phyloP scores from a whole-genome alignment of 1,284 basidiomycete genomes.

The Salmacisia buchloeana region DNA sequence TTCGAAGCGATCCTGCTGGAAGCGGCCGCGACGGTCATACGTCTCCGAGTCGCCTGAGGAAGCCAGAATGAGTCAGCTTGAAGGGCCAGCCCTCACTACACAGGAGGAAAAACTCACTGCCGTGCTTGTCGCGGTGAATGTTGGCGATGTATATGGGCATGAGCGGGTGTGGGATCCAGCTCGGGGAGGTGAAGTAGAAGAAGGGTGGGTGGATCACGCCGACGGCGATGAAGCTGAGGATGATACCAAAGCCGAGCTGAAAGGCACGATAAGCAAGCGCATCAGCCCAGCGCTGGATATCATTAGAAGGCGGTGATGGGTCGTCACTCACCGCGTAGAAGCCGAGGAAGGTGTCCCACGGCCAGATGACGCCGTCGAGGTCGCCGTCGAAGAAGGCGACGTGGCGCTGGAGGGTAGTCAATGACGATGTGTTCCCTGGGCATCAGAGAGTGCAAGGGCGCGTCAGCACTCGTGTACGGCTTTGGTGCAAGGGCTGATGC shows the following conservation, averaged over 20 bases:
- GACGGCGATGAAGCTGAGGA: constrained; percentile 52
- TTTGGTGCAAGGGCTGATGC: too few species aligned
- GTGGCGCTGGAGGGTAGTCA: constrained; percentile 35
- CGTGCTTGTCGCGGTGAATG: constrained; percentile 53
- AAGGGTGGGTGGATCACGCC: constrained; percentile 52
- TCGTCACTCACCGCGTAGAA: constrained; percentile 8
- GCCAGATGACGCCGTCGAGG: constrained; percentile 59
- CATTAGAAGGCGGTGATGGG: not conserved
- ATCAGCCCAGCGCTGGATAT: not conserved
- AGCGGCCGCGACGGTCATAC: constrained; percentile 50
- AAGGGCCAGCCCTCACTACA: not conserved
- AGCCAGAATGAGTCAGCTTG: constrained; percentile 46
- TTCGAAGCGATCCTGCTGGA: constrained; percentile 24
- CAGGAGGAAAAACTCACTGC: not conserved
- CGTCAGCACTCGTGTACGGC: too few species aligned
- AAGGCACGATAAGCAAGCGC: constrained; percentile 55
- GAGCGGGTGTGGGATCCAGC: constrained; percentile 52
- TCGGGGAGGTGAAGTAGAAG: constrained; percentile 29
- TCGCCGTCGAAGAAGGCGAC: constrained; percentile 57
- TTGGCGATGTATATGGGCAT: constrained; percentile 54
- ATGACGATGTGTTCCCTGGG: not conserved
- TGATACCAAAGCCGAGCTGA: constrained; percentile 54
- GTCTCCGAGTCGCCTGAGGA: constrained; percentile 55
- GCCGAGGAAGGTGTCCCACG: constrained; percentile 53
- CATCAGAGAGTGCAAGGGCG: too few species aligned